A percentile compares a stretch with the other conserved stretches of the same genome.
These are phyloP conservation scores for Albizia julibrissin DNA, from an alignment of 306 rosid genomes.

Conservation along the genomic window DNA sequence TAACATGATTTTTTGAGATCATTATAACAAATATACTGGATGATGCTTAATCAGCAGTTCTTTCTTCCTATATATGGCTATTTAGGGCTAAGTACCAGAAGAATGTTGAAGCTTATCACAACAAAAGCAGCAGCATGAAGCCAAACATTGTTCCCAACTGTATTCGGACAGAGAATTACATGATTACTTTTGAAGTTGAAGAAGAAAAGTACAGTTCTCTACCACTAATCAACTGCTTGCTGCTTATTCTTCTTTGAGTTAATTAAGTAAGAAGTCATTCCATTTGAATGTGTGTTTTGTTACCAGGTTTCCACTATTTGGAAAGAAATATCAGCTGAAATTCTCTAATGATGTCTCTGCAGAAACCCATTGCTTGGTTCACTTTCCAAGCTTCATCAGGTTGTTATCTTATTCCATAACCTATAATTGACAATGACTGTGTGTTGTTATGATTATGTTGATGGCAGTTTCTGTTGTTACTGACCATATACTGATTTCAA, in stretches of 20 bases:
- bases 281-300: constrained; percentile 29
- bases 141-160: constrained; percentile 97
- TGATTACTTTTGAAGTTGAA: constrained; percentile 93
- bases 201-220: constrained; percentile 80
- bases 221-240: constrained; percentile 17
- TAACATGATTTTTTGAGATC: constrained; percentile 23
- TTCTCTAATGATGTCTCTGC: constrained; percentile 73
- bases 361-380: constrained; percentile 92
- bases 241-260: constrained; percentile 29
- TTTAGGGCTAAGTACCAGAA: constrained; percentile 97
- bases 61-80: not conserved
- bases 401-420: constrained; percentile 37
- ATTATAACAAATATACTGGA: constrained; percentile 2
- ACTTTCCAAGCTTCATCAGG: constrained; percentile 98
- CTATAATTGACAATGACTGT: constrained; percentile 19
- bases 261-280: constrained; percentile 21
- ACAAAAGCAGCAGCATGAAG: constrained; percentile 85
- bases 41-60: constrained; percentile 26
- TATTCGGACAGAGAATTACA: constrained; percentile 95
- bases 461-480: constrained; percentile 23
- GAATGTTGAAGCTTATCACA: constrained; percentile 97
- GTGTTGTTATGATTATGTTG: constrained; percentile 16
- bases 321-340: constrained; percentile 92
- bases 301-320: constrained; percentile 93
- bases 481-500: constrained; percentile 12